Base-by-base conservation (phyloP, 768 basidiomycete species). In the Mycena pura region DNA sequence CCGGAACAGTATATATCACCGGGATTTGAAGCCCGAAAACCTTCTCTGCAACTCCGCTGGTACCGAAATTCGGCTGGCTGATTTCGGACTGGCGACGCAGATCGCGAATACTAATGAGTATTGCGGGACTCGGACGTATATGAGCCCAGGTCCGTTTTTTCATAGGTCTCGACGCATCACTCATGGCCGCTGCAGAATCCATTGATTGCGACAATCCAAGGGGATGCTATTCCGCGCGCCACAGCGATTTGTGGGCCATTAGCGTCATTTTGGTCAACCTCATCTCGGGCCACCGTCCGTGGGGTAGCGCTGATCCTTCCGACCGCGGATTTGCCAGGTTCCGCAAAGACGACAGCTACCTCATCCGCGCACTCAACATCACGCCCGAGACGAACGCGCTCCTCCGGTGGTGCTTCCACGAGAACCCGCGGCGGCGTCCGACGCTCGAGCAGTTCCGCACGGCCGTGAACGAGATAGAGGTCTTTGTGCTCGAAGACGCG, bases 11-110 rank as follows among this genome's bases (percentile, higher is more conserved):
- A 79, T 87, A 61, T 85, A 77, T 66, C 87, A 88, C 67, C 56
- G 62, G 19, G 86, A 88, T 62, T 77, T 88, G 52, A 88, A 88
- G 72, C 87, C 86, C 0, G 87, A 86, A 66, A 86, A 80, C 66
- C 70, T 86, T n/a, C 77, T 93, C 19, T 76, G 93, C 59, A 86
- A 87, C 67, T 22, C 39, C 25, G 55, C n/a, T n/a, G 81, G 83
- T 13, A 63, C 70, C 53, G 71, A 68, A 47, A 75, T 85, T 43
- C 75, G 74, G 50, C 72, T 86, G 47, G 80, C 82, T 11, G 85
- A 87, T 67, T 87, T 87, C 76, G 86, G 86, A 6, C 73, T 86
- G 7, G 74, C 75, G 2, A 80, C 78, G 14, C 56, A 57, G 50
- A 28, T 46, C 7, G n/a, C 21, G 5, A 22, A 53, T n/a, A 57